Evolutionary conservation across 257 asterid genomes (phyloP).

Genomic region (Nicotiana obtusifolia): DNA sequence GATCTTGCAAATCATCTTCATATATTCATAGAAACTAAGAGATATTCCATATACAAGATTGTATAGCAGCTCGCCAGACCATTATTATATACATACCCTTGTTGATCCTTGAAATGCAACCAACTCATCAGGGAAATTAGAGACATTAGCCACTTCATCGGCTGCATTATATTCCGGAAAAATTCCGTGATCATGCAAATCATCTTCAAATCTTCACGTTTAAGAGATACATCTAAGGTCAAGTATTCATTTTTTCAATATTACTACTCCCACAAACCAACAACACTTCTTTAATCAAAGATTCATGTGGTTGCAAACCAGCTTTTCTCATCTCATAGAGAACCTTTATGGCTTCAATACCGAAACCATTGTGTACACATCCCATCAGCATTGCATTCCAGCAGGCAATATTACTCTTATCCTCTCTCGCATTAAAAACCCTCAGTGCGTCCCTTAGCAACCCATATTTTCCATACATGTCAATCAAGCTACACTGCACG

Average conservation of each 20-base stretch:
- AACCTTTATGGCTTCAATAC: slow-evolving; percentile 39
- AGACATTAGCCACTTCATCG: not conserved
- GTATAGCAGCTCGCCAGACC: not conserved
- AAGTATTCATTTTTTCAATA: not conserved
- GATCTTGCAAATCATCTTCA: not conserved
- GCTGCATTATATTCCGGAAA: not conserved
- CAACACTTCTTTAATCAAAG: slow-evolving; percentile 39
- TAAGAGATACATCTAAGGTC: not conserved
- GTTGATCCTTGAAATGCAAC: not conserved
- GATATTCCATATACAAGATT: not conserved
- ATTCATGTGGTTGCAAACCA: slow-evolving; percentile 46
- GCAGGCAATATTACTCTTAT: slow-evolving; percentile 35
- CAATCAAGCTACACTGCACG: slow-evolving; percentile 63
- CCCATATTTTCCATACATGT: slow-evolving; percentile 59
- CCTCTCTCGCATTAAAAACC: slow-evolving; percentile 29
- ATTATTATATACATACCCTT: not conserved
- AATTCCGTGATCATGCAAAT: not conserved
- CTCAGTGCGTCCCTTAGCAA: slow-evolving; percentile 36
- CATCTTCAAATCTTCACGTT: not conserved
- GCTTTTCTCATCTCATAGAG: slow-evolving; percentile 48
- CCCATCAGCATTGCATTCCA: slow-evolving; percentile 53
- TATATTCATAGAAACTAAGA: not conserved
- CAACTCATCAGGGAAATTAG: not conserved
- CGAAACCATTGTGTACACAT: slow-evolving; percentile 41
- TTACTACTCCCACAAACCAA: slow-evolving; percentile 33